Conservation (phyloP, 192 early-diverging fungal genomes). For the Coemansia sp. region DNA sequence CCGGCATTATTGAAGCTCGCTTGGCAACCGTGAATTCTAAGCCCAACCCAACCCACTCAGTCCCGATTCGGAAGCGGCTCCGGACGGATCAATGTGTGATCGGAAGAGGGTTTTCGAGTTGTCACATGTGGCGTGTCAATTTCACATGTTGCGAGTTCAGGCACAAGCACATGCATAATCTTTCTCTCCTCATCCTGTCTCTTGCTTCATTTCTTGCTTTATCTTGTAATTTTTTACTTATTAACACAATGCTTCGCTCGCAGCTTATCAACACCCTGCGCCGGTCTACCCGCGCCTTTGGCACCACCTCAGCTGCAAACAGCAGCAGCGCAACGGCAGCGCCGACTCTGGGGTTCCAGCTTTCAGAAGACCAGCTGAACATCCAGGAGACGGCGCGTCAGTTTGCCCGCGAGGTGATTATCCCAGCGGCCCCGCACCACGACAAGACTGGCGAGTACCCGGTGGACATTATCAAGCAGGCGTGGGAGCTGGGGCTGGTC, state of each 20-base stretch:
- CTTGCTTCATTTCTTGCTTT: background rate
- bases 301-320: conserved; percentile 15
- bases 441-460: conserved; percentile 95
- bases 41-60: too few species aligned
- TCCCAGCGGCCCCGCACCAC: conserved; percentile 88
- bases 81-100: too few species aligned
- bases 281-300: conserved; percentile 38
- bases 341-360: conserved; percentile 57
- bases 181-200: background rate
- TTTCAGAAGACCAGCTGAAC: conserved; percentile 79
- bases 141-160: background rate
- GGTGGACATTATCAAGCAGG: conserved; percentile 74
- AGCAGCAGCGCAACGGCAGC: conserved; percentile 13
- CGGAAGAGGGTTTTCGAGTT: background rate
- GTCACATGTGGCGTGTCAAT: conserved; percentile 1
- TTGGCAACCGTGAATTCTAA: too few species aligned
- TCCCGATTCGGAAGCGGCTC: too few species aligned
- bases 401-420: conserved; percentile 87
- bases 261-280: conserved; percentile 16
- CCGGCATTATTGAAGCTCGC: too few species aligned
- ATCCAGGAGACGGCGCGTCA: conserved; percentile 88
- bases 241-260: conserved; percentile 33
- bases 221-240: background rate
- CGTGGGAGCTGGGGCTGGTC: conserved; percentile 91
- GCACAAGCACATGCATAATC: background rate